Evolutionary conservation across 2,329 filamentous ascomycete genomes (phyloP).

Genomic region (Didymella sp.): DNA sequence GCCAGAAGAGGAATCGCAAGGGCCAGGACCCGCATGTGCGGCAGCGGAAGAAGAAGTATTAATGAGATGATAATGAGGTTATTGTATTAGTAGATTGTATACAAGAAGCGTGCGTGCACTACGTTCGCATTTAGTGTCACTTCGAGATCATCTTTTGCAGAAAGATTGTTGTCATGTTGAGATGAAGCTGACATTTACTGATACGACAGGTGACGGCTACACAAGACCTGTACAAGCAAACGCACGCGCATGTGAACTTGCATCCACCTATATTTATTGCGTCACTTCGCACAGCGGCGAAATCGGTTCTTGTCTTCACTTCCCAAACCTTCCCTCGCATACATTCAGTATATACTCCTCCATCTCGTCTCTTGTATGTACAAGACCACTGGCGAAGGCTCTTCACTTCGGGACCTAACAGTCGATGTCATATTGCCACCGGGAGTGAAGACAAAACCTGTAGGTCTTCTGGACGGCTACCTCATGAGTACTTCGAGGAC

Average conservation of each 20-base stretch:
- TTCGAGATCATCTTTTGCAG: too few species aligned
- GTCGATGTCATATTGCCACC: not conserved
- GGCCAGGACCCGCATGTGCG: slow-evolving; percentile 43
- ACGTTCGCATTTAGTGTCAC: not conserved
- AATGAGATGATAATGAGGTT: not conserved
- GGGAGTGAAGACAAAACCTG: not conserved
- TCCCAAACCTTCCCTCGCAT: not conserved
- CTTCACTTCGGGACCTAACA: not conserved
- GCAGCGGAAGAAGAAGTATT: slow-evolving; percentile 40
- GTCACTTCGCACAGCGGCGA: not conserved
- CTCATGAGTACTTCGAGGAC: not conserved
- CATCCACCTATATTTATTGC: not conserved
- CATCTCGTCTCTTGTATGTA: not conserved
- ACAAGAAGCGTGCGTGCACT: not conserved
- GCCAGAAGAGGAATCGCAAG: slow-evolving; percentile 42
- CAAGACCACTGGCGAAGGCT: not conserved
- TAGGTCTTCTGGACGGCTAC: not conserved
- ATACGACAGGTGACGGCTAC: not conserved
- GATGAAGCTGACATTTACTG: not conserved
- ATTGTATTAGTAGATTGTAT: slow-evolving; percentile 17
- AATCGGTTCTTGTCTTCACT: not conserved
- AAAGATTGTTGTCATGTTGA: too few species aligned
- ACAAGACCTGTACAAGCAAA: not conserved
- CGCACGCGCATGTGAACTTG: not conserved
- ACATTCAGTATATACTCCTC: not conserved